Conservation (phyloP, 2,329 filamentous ascomycete genomes). For the Neospermospora avenae region DNA sequence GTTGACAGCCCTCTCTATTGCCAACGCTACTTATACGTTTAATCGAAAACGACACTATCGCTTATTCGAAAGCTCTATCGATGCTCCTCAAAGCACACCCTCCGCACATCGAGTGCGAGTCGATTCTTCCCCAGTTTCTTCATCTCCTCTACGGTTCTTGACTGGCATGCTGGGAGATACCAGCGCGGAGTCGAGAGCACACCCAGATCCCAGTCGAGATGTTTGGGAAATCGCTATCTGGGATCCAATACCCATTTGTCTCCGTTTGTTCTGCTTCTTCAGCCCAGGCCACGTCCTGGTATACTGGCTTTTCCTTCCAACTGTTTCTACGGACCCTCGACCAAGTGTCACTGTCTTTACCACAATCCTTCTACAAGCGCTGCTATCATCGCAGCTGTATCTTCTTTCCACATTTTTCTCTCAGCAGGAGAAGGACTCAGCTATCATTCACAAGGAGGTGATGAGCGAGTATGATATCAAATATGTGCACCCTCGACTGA, state of each 20-base stretch:
- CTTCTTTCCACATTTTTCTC: constrained; percentile 71
- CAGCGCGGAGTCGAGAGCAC: constrained; percentile 76
- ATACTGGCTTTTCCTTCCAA: constrained; percentile 84
- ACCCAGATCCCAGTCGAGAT: constrained; percentile 77
- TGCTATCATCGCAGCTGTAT: constrained; percentile 75
- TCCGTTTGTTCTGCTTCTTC: constrained; percentile 85
- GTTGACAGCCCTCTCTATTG: constrained; percentile 61
- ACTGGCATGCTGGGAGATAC: constrained; percentile 63
- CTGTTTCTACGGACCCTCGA: constrained; percentile 68
- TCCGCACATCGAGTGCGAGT: constrained; percentile 87
- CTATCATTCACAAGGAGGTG: constrained; percentile 85
- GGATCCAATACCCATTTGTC: constrained; percentile 83
- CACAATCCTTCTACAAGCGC: constrained; percentile 68
- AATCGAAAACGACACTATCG: constrained; percentile 81
- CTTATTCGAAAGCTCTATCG: constrained; percentile 83
- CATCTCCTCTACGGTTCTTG: constrained; percentile 76
- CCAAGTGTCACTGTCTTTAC: constrained; percentile 86
- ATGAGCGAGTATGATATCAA: constrained; percentile 95
- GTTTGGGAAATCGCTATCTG: constrained; percentile 95
- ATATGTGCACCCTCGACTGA: constrained; percentile 86
- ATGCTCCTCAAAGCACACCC: constrained; percentile 71
- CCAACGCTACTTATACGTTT: constrained; percentile 81
- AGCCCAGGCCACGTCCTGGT: constrained; percentile 90
- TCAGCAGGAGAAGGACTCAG: constrained; percentile 81
- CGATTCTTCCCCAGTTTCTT: constrained; percentile 73